Base-by-base conservation (phyloP, 2,329 filamentous ascomycete species). In the Fusarium redolens region DNA sequence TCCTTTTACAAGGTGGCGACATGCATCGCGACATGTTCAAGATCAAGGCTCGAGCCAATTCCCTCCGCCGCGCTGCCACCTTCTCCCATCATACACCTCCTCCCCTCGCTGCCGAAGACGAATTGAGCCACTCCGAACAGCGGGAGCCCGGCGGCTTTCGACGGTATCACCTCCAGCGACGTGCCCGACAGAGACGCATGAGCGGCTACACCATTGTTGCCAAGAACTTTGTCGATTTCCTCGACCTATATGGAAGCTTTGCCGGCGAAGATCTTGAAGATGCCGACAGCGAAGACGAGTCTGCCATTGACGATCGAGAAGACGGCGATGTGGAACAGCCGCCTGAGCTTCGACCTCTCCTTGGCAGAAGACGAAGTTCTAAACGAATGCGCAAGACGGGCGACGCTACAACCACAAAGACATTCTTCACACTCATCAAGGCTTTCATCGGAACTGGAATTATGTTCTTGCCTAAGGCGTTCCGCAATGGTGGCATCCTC, bases 401-500 rank as follows among this genome's bases (percentile, higher is more conserved):
- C 25, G 90, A 92, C 75, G 91, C 92, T 4, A 87, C 88, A 58
- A 91, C 88, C n/a, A 82, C 87, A 43, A 92, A 93, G 82, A 91
- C 92, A 0, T 95, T 95, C 81, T 94, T 94, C 80, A 95, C 92
- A 0, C 84, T 94, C 14, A 84, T 95, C 57, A 95, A 95, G 80
- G 92, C 92, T 3, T 95, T 95, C 76, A 88, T 95, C 61, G 92
- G 92, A 52, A 95, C 92, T 1, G 92, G 92, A 68, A 94, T 95
- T 79, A 93, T 95, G 90, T 95, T 95, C 78, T 80, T 95, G 48
- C 92, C 92, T 51, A 94, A 93, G 78, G 92, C 92, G 0, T 95
- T 94, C 82, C 89, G 90, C 77, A 95, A 95, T 72, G 92, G 92
- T 40, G 92, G 92, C 30, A 91, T 95, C 57, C 83, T 94, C 15